Evolutionary conservation across 441 rosid genomes (phyloP), one percentile per base, ranked within the genome.

Genomic region (Melastoma candidum): DNA sequence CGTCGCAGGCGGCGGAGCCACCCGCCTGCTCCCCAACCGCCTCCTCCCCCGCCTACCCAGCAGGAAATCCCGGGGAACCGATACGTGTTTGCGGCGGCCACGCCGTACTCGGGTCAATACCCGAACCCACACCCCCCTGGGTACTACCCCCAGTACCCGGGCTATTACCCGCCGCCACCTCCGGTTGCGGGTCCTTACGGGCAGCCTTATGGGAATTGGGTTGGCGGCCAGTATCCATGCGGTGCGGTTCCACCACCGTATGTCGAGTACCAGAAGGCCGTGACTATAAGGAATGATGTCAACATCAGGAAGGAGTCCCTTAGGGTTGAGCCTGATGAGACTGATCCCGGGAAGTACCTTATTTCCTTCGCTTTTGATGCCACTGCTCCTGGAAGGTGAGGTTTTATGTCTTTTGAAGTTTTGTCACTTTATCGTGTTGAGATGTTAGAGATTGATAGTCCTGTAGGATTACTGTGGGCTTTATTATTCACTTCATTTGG

Each of bases 231-330:
- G 48, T 53, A 47, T 25, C 61, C 67, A 4, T 56, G 56, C 25
- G 49, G 60, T 39, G 26, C 67, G n/a, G 26, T 11, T 22, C 53
- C 68, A 36, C 13, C 60, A 1, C 63, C 66, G 25, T 60, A 56
- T 7, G 63, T 69, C 32, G 73, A 69, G 66, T 66, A 64, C 53
- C 73, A 69, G 69, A 69, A 60, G 69, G 69, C 73, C 12, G 69
- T 64, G 8, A 69, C 73, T 10, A 61, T 69, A 36, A 60, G 73
- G 57, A 69, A 64, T 46, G 69, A 64, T 46, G 69, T 69, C 17
- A 69, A 69, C 56, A 54, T 69, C 53, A 69, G 60, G 63, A 69
- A 64, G 63, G 73, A 69, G 57, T 56, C 57, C 39, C 54, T 69
- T 41, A 54, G 41, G 48, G 41, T 64, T 47, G 73, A 64, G 56